Evolutionary conservation across 176 grass and related monocot genomes (phyloP).

Genomic region (Oryza longistaminata): DNA sequence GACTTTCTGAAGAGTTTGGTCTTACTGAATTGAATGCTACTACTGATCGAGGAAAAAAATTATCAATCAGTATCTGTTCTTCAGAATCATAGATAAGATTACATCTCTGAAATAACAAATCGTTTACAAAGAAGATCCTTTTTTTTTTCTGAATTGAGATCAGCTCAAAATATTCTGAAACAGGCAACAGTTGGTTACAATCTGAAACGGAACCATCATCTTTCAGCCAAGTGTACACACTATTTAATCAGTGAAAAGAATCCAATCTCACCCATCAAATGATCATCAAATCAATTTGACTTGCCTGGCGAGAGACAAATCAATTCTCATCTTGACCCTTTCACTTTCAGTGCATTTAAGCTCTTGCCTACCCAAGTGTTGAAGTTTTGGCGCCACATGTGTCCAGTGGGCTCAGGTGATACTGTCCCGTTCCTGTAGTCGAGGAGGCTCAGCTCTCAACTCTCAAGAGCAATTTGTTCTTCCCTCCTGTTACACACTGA

Average conservation of each 20-base stretch:
- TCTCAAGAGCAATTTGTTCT: not conserved
- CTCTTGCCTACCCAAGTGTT: constrained; percentile 1
- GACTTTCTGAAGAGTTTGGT: not conserved
- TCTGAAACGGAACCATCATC: not conserved
- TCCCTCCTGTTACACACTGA: not conserved
- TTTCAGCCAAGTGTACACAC: not conserved
- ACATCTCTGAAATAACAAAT: not conserved
- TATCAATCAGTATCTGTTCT: not conserved
- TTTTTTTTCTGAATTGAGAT: not conserved
- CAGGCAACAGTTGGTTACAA: not conserved
- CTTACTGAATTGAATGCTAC: not conserved
- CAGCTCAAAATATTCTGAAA: not conserved
- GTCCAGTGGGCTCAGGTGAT: not conserved
- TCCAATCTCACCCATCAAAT: not conserved
- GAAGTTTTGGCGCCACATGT: constrained; percentile 22
- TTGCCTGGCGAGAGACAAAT: not conserved
- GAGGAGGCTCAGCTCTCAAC: not conserved
- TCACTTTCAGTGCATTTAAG: constrained; percentile 14
- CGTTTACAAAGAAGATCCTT: not conserved
- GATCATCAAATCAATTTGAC: not conserved
- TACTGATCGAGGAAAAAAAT: not conserved
- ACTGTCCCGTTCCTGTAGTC: not conserved
- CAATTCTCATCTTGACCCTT: not conserved
- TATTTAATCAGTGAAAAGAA: not conserved
- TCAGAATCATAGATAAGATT: not conserved